Percentiles rank a stretch among this genome's conserved stretches.
Conservation (phyloP, 768 basidiomycete species). For the Termitomyces eurrhizus region DNA sequence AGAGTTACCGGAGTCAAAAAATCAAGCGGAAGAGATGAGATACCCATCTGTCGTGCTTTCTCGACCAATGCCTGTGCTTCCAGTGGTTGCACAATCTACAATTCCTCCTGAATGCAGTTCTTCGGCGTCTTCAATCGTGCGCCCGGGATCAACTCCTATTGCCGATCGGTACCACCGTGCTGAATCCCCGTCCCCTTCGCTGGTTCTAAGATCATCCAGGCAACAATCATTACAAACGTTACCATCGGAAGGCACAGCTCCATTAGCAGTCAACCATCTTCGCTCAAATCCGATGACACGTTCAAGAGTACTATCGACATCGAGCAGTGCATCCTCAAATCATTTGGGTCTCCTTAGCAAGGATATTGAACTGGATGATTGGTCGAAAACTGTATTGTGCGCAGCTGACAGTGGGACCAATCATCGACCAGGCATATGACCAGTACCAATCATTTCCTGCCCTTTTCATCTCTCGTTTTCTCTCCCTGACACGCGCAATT, state of each 20-base stretch:
- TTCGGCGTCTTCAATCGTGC: constrained; percentile 3
- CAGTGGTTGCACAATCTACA: neutral
- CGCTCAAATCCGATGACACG: constrained; percentile 20
- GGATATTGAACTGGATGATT: constrained; percentile 50
- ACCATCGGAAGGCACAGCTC: constrained; percentile 8
- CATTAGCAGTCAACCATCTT: constrained; percentile 18
- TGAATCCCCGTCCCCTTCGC: constrained; percentile 17
- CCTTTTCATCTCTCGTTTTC: neutral
- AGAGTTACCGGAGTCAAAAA: constrained; percentile 15
- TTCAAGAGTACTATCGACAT: constrained; percentile 21
- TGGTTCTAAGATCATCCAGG: constrained; percentile 16
- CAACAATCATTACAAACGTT: constrained; percentile 18
- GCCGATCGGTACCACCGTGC: constrained; percentile 28
- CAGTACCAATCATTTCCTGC: neutral
- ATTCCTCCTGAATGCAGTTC: constrained; percentile 7
- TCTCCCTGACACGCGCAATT: neutral
- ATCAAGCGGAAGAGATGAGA: constrained; percentile 7
- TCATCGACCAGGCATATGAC: neutral
- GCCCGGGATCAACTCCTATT: constrained; percentile 31
- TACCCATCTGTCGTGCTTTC: neutral
- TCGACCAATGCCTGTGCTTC: constrained; percentile 1
- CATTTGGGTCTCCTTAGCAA: constrained; percentile 45
- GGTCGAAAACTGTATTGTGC: constrained; percentile 70
- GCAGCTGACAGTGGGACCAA: constrained; percentile 49
- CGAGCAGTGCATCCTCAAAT: constrained; percentile 38